Evolutionary conservation across 2,329 filamentous ascomycete genomes (phyloP).

Genomic region (Knufia petricola): DNA sequence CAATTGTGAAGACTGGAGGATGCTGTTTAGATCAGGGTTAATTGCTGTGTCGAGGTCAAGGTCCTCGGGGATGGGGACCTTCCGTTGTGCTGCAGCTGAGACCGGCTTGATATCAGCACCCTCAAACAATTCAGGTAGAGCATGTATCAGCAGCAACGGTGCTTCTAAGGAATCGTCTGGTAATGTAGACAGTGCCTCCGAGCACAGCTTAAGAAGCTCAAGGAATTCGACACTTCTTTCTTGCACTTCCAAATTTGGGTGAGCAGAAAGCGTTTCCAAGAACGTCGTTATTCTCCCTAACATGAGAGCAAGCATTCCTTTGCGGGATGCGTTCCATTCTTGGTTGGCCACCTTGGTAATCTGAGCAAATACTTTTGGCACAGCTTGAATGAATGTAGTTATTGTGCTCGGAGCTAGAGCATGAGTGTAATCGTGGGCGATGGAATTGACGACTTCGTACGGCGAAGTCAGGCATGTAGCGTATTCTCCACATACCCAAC

Average conservation of each 20-base stretch:
- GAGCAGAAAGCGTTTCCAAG: conserved; percentile 65
- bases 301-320: conserved; percentile 64
- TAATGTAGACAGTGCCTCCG: conserved; percentile 53
- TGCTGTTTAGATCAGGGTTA: conserved; percentile 58
- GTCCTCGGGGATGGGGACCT: conserved; percentile 68
- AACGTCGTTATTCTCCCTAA: conserved; percentile 74
- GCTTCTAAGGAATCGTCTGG: conserved; percentile 42
- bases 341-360: conserved; percentile 57
- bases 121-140: conserved; percentile 76
- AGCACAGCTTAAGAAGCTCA: conserved; percentile 76
- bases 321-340: conserved; percentile 63
- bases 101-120: conserved; percentile 90
- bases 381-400: conserved; percentile 71
- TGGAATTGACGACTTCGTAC: conserved; percentile 60
- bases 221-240: conserved; percentile 88
- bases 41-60: conserved; percentile 76
- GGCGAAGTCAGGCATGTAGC: conserved; percentile 60
- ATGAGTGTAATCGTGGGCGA: conserved; percentile 58
- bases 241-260: conserved; percentile 88
- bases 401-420: conserved; percentile 56
- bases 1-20: conserved; percentile 48
- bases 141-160: conserved; percentile 78
- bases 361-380: conserved; percentile 72
- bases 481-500: conserved; percentile 87
- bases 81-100: conserved; percentile 67